phyloP scores from a whole-genome alignment of 306 rosid genomes.

The Prunus fruticosa region DNA sequence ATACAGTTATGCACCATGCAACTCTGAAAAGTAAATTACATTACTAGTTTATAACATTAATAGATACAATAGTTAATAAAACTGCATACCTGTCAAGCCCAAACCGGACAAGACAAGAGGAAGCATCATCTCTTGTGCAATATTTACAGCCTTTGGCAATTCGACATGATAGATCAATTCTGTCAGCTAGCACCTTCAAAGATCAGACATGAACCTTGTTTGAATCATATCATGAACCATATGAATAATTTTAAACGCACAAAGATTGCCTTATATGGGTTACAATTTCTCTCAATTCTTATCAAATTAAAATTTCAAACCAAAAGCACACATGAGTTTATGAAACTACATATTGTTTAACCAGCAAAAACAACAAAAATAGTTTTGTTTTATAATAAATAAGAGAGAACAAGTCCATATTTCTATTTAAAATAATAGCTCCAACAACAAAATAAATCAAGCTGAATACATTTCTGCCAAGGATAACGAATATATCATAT shows the following conservation, averaged over 20 bases:
- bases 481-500: background rate
- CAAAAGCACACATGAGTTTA: background rate
- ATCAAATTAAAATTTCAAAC: background rate
- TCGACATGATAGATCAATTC: constrained; percentile 89
- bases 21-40: constrained; percentile 18
- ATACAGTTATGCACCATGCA: constrained; percentile 13
- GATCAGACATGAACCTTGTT: constrained; percentile 18
- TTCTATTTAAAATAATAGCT: background rate
- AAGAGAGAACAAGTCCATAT: background rate
- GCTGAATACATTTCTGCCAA: background rate
- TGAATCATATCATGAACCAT: background rate
- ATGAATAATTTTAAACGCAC: background rate
- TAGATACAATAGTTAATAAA: constrained; percentile 2
- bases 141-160: constrained; percentile 96
- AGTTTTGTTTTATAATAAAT: background rate
- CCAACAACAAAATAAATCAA: background rate
- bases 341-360: background rate
- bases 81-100: constrained; percentile 66
- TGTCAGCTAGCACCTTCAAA: constrained; percentile 86
- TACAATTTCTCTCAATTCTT: background rate
- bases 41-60: constrained; percentile 13
- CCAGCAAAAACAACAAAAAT: background rate
- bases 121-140: constrained; percentile 78
- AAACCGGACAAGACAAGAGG: constrained; percentile 95
- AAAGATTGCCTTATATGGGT: background rate